A percentile compares a stretch with the other conserved stretches of the same genome.
Conservation (phyloP, 1,284 basidiomycete species). For the Rhodofomes roseus region DNA sequence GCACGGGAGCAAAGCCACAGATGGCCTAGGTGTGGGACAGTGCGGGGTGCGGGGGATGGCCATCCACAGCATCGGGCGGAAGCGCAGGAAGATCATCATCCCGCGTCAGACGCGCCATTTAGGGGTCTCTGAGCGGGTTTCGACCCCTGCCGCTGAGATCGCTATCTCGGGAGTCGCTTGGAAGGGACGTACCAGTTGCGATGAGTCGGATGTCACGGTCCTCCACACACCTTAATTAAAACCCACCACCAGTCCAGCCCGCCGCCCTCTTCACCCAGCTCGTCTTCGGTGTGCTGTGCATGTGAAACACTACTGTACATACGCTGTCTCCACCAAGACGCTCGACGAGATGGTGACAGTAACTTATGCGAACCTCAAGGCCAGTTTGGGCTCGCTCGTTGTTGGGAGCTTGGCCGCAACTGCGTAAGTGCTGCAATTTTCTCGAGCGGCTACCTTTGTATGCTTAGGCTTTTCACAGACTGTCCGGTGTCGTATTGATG, state of each 20-base stretch:
- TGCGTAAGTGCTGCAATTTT: constrained; percentile 11
- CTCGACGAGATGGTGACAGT: constrained; percentile 4
- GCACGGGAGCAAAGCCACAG: neutral
- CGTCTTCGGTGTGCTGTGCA: neutral
- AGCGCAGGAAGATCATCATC: neutral
- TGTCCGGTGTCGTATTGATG: constrained; percentile 21
- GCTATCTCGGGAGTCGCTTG: neutral
- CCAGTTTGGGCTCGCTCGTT: constrained; percentile 21
- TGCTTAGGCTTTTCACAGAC: constrained; percentile 8
- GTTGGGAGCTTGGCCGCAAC: constrained; percentile 19
- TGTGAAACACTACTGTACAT: neutral
- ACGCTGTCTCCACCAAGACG: neutral
- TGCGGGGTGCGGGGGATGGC: neutral
- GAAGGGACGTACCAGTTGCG: too few species aligned
- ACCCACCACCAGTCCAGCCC: neutral
- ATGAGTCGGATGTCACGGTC: neutral
- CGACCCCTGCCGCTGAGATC: neutral
- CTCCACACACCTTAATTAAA: neutral
- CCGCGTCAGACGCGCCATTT: neutral
- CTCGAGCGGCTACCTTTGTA: neutral
- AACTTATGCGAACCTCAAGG: constrained; percentile 11
- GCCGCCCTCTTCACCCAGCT: neutral
- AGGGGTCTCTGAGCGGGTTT: neutral
- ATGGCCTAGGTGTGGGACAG: neutral
- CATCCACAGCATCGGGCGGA: neutral